phyloP scores from a whole-genome alignment of 805 yeast genomes.

The Diddensiella santjacobensis region DNA sequence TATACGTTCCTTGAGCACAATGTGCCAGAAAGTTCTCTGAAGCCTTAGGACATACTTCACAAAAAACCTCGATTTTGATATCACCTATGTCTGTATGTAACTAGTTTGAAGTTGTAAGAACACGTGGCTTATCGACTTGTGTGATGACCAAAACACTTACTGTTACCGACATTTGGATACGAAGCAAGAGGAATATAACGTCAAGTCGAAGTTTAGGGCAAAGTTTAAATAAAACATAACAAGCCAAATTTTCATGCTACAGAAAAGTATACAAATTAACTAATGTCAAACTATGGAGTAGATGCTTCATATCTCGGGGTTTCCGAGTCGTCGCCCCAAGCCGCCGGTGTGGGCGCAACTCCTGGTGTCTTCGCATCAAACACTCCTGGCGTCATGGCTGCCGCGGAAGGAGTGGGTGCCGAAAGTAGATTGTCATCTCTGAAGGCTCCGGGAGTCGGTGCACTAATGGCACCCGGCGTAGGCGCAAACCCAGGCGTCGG shows the following conservation, averaged over 20 bases:
- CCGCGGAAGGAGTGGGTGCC: constrained; percentile 35
- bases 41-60: constrained; percentile 39
- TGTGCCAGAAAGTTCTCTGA: constrained; percentile 45
- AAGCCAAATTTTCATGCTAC: no score
- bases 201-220: neutral
- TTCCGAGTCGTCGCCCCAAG: constrained; percentile 33
- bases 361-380: constrained; percentile 39
- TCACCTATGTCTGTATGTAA: constrained; percentile 14
- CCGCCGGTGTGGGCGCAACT: constrained; percentile 32
- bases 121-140: no score
- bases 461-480: constrained; percentile 37
- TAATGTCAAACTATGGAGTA: constrained; percentile 20
- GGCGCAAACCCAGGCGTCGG: constrained; percentile 39
- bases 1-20: constrained; percentile 43
- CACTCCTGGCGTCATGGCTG: constrained; percentile 38
- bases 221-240: no score
- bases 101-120: no score
- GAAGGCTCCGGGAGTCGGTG: constrained; percentile 40
- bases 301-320: constrained; percentile 30
- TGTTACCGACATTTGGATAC: constrained; percentile 2
- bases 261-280: neutral
- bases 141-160: constrained; percentile 6
- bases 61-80: constrained; percentile 38
- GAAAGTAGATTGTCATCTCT: constrained; percentile 22
- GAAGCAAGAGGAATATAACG: neutral